Evolutionary conservation across 208 protist genomes (phyloP).

Genomic region (Endotrypanum monterogeii): DNA sequence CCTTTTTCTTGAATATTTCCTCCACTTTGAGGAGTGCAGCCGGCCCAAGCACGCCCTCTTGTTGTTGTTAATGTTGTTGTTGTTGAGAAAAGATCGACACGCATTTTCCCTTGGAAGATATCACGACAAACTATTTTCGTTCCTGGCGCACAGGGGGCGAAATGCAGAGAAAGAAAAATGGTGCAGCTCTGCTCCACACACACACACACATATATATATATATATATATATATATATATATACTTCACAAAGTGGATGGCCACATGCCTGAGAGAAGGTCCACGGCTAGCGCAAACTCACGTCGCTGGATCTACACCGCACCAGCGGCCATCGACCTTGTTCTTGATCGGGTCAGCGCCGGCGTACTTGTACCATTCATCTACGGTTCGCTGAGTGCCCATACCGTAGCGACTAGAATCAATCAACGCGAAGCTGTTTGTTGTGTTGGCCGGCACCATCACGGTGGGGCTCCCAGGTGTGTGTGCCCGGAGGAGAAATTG

Average conservation of each 20-base stretch:
- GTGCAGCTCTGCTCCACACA: neutral
- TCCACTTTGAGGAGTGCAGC: too few species aligned
- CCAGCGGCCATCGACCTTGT: conserved; percentile 55
- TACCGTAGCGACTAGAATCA: conserved; percentile 77
- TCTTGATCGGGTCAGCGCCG: conserved; percentile 51
- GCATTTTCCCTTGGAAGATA: too few species aligned
- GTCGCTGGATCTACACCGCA: conserved; percentile 29
- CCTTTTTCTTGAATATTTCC: too few species aligned
- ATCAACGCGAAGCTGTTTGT: conserved; percentile 41
- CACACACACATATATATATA: neutral
- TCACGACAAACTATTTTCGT: too few species aligned
- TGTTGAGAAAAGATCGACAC: too few species aligned
- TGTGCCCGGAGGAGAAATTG: conserved; percentile 56
- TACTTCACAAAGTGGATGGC: too few species aligned
- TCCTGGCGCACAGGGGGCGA: neutral
- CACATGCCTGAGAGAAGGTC: too few species aligned
- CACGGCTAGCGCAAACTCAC: neutral
- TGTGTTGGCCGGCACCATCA: conserved; percentile 36
- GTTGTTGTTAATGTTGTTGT: too few species aligned
- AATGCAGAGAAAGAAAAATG: neutral
- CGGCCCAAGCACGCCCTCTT: too few species aligned
- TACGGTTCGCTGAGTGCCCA: conserved; percentile 60
- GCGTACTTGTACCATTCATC: conserved; percentile 77
- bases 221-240: too few species aligned
- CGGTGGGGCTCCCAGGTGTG: neutral